These are phyloP conservation scores for Digitaria exilis DNA, from an alignment of 202 grass and related monocot genomes.

Conservation along the genomic window DNA sequence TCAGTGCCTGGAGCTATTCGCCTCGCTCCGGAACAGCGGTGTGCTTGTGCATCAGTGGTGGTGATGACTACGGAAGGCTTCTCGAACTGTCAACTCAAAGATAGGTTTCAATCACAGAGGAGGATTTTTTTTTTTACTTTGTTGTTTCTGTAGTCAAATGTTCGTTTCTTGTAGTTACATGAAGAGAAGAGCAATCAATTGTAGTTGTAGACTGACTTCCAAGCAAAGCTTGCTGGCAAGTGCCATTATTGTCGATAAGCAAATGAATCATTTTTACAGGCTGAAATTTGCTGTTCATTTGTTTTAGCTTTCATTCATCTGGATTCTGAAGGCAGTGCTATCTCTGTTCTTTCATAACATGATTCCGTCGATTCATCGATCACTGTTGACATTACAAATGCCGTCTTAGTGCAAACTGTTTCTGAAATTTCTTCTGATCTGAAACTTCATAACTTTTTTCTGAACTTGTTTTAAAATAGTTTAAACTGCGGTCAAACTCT, in stretches of 20 bases:
- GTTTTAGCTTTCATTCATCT: background rate
- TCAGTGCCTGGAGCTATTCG: conserved; percentile 76
- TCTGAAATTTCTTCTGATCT: background rate
- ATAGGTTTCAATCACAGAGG: background rate
- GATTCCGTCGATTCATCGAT: background rate
- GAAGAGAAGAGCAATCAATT: background rate
- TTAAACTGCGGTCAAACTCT: background rate
- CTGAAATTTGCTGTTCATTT: background rate
- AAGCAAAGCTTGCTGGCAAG: background rate
- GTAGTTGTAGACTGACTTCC: background rate
- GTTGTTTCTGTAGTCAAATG: background rate
- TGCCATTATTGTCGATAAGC: background rate
- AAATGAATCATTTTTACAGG: background rate
- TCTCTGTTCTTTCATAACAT: background rate
- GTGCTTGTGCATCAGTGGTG: conserved; percentile 99
- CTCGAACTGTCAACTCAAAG: background rate
- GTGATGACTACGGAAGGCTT: conserved; percentile 14
- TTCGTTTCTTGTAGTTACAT: conserved; percentile 24
- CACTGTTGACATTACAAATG: background rate
- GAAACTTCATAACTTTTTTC: background rate
- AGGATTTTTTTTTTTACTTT: background rate
- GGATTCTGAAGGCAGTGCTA: background rate
- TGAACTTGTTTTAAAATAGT: background rate
- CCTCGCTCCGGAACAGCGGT: conserved; percentile 57
- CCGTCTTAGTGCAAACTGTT: background rate